Evolutionary conservation across 345 rosid species (phyloP), one percentile per base, ranked within the genome.

Genomic region (Euphorbia peplus): DNA sequence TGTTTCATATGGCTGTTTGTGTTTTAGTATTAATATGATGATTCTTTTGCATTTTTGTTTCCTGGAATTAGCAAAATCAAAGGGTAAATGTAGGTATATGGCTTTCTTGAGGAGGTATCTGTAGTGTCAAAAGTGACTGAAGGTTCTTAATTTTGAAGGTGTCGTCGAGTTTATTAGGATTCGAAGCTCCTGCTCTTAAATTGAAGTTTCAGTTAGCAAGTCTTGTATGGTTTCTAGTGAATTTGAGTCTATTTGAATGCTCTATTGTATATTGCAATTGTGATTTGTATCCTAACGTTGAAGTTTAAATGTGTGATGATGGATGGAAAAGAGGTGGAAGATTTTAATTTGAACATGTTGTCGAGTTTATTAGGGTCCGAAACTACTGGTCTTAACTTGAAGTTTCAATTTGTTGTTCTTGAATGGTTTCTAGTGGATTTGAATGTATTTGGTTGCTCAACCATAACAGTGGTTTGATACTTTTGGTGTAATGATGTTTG

Each of bases 391-490:
- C n/a, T n/a, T n/a, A n/a, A n/a, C n/a, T n/a, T n/a, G n/a, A n/a
- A n/a, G n/a, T n/a, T n/a, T n/a, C n/a, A n/a, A n/a, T n/a, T n/a
- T n/a, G n/a, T n/a, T n/a, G n/a, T n/a, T n/a, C n/a, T n/a, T n/a
- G n/a, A n/a, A n/a, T n/a, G n/a, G n/a, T n/a, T n/a, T n/a, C n/a
- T n/a, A n/a, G n/a, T n/a, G n/a, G n/a, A n/a, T n/a, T n/a, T n/a
- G 32, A 44, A 39, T 24, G 52, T 42, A 63, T 11, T 63, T 63
- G 26, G 37, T 18, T 9, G 47, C 10, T n/a, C n/a, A n/a, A n/a
- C n/a, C n/a, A n/a, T n/a, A n/a, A n/a, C n/a, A n/a, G 70, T 47
- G 24, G 24, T 64, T 71, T 47, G 51, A 56, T 26, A n/a, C 30
- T 52, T 7, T 1, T 12, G 12, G 35, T 7, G 1, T 60, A 60